Percentiles rank a stretch among this genome's conserved stretches.
These are phyloP conservation scores for Suillus paluster DNA, from an alignment of 768 basidiomycete species.

Conservation along the genomic window DNA sequence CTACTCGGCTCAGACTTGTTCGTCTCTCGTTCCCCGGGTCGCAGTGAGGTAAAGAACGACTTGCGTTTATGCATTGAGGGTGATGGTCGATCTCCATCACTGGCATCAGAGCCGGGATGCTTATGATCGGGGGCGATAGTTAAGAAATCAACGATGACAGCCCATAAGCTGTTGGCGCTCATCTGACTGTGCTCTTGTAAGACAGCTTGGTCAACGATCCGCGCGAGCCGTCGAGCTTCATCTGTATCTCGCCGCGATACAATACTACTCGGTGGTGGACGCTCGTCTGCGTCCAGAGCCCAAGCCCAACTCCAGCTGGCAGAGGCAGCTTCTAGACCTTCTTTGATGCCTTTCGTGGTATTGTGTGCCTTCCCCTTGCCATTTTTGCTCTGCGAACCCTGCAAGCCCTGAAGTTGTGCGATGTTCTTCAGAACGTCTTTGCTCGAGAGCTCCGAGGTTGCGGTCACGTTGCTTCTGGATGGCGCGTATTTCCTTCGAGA, in stretches of 20 bases:
- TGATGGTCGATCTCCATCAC: not conserved
- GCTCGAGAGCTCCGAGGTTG: slow-evolving; percentile 65
- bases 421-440: slow-evolving; percentile 64
- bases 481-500: slow-evolving; percentile 52
- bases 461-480: slow-evolving; percentile 72
- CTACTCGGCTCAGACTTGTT: not conserved
- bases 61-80: slow-evolving; percentile 25
- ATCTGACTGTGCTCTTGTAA: slow-evolving; percentile 59
- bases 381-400: slow-evolving; percentile 18
- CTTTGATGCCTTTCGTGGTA: slow-evolving; percentile 26
- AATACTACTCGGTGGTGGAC: slow-evolving; percentile 91
- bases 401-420: slow-evolving; percentile 42
- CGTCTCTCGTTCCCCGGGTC: slow-evolving; percentile 9
- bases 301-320: slow-evolving; percentile 82
- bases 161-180: slow-evolving; percentile 78
- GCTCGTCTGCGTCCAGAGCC: slow-evolving; percentile 80
- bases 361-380: slow-evolving; percentile 25
- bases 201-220: slow-evolving; percentile 70
- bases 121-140: slow-evolving; percentile 52
- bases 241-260: slow-evolving; percentile 86
- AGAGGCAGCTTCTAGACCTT: slow-evolving; percentile 45
- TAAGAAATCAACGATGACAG: slow-evolving; percentile 65
- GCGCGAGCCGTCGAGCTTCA: slow-evolving; percentile 75
- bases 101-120: slow-evolving; percentile 20
- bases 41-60: slow-evolving; percentile 31